A percentile compares a stretch with the other conserved stretches of the same genome.
Conservation (phyloP, 2,329 filamentous ascomycete genomes). For the Septoria linicola region DNA sequence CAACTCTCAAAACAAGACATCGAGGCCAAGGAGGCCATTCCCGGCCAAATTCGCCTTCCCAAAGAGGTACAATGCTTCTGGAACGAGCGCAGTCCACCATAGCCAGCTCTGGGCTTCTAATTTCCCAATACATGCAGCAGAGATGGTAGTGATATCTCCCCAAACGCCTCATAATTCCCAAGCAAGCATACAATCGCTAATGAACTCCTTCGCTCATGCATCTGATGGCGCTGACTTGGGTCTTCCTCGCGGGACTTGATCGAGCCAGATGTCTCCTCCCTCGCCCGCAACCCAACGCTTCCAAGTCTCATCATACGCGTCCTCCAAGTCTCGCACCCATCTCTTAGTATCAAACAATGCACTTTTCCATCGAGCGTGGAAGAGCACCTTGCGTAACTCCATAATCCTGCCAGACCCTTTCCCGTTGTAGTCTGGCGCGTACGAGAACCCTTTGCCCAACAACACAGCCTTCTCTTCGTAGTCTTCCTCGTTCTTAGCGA, state of each 20-base stretch:
- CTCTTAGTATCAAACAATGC: slow-evolving; percentile 86
- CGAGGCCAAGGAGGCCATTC: no score
- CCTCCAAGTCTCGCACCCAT: slow-evolving; percentile 88
- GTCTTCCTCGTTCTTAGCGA: slow-evolving; percentile 72
- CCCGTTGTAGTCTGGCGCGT: slow-evolving; percentile 45
- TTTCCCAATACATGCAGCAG: no score
- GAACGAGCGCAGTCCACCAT: no score
- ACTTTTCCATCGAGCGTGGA: slow-evolving; percentile 79
- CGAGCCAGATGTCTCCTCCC: slow-evolving; percentile 89
- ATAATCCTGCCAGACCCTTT: slow-evolving; percentile 63
- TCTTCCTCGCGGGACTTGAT: slow-evolving; percentile 26
- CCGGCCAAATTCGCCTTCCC: no score
- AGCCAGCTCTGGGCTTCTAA: no score
- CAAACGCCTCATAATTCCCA: no score
- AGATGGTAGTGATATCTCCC: no score
- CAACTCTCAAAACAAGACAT: no score
- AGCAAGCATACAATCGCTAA: no score
- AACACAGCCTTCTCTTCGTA: slow-evolving; percentile 77
- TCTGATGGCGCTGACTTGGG: not conserved
- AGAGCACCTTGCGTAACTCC: slow-evolving; percentile 77
- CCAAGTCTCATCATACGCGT: slow-evolving; percentile 87
- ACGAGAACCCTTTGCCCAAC: slow-evolving; percentile 64
- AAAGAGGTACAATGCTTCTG: no score
- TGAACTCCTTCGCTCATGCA: not conserved
- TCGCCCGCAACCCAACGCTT: slow-evolving; percentile 78